Evolutionary conservation across 305 asterid species (phyloP).

Genomic region (Andrographis paniculata): DNA sequence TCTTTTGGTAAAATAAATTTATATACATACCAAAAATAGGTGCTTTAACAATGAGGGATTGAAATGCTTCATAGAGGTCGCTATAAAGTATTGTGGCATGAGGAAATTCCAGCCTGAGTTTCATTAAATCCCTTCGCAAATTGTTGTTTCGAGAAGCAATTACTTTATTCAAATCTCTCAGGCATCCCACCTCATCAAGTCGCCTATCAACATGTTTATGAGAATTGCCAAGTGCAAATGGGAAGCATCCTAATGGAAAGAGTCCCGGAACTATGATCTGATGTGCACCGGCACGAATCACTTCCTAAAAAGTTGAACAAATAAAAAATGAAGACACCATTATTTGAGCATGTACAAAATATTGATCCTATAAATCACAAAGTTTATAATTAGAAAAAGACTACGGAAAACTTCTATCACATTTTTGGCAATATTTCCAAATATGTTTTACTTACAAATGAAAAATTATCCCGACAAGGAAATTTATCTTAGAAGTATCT

Average conservation of each 20-base stretch:
- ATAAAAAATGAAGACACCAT: too few relatives aligned
- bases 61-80: constrained; percentile 9
- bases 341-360: too few relatives aligned
- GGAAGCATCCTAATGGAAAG: constrained; percentile 20
- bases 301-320: not conserved
- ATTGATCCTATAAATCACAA: not conserved
- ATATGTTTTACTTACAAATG: too few relatives aligned
- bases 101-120: constrained; percentile 14
- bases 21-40: constrained; percentile 1
- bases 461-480: too few relatives aligned
- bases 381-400: not conserved
- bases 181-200: constrained; percentile 16
- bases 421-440: too few relatives aligned
- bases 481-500: too few relatives aligned
- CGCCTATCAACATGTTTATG: not conserved
- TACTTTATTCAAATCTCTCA: constrained; percentile 14
- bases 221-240: not conserved
- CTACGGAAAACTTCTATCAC: too few relatives aligned
- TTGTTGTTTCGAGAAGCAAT: not conserved
- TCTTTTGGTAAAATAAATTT: too few relatives aligned
- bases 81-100: constrained; percentile 10
- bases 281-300: not conserved
- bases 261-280: constrained; percentile 1
- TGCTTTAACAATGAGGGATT: constrained; percentile 7
- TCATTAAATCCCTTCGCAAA: constrained; percentile 10